Evolutionary conservation across 306 rosid species (phyloP).

Genomic region (Casuarina equisetifolia): DNA sequence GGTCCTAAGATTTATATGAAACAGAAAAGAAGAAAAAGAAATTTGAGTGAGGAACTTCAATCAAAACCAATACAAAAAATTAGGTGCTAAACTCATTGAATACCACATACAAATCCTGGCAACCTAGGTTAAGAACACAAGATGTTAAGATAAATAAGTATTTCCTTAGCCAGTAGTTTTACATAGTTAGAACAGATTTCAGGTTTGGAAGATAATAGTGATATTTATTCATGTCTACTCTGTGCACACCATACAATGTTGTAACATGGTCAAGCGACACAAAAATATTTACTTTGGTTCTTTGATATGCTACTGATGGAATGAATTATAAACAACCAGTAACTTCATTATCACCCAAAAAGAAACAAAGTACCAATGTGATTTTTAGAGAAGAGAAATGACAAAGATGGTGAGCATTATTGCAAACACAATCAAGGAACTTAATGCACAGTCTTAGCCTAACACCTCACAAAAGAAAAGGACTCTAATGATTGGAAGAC

Average conservation of each 20-base stretch:
- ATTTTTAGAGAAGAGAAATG: no score
- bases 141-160: neutral
- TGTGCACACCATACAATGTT: neutral
- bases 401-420: neutral
- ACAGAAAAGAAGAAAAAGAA: neutral
- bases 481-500: conserved; percentile 13
- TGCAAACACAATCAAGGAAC: neutral
- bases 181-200: neutral
- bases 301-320: neutral
- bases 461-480: conserved; percentile 15
- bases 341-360: no score
- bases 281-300: neutral
- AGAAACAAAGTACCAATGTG: no score
- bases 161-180: neutral
- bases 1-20: neutral
- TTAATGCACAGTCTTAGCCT: neutral
- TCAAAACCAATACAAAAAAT: neutral
- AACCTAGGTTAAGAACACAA: conserved; percentile 1
- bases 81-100: neutral
- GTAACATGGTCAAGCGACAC: neutral
- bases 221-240: neutral
- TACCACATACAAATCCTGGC: neutral
- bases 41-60: neutral
- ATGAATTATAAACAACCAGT: no score
- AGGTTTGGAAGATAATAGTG: neutral